Conservation (phyloP, 2,329 filamentous ascomycete species). For the Chrysosporium queenslandicum region DNA sequence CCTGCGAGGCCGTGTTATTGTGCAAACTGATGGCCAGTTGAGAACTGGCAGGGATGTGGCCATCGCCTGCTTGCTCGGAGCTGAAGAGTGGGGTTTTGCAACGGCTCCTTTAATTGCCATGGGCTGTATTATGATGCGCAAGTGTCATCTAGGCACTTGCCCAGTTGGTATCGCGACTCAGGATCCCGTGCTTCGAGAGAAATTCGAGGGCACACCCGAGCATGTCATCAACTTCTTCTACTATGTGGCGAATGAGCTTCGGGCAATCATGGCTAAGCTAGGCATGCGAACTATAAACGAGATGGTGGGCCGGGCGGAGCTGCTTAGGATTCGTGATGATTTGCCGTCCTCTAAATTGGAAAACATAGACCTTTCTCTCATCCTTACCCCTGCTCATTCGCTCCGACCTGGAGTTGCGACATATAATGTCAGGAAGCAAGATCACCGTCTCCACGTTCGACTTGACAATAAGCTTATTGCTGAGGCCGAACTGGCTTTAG, state of each 20-base stretch:
- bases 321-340: slow-evolving; percentile 77
- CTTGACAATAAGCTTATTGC: slow-evolving; percentile 96
- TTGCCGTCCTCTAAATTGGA: slow-evolving; percentile 78
- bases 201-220: slow-evolving; percentile 86
- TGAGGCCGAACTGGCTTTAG: slow-evolving; percentile 84
- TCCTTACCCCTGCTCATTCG: slow-evolving; percentile 90
- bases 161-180: slow-evolving; percentile 93
- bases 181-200: slow-evolving; percentile 85
- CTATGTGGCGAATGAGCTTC: slow-evolving; percentile 89
- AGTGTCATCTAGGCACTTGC: slow-evolving; percentile 65
- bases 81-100: slow-evolving; percentile 97
- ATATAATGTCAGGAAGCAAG: slow-evolving; percentile 96
- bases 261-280: slow-evolving; percentile 92
- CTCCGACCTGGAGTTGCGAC: slow-evolving; percentile 88
- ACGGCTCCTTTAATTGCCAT: slow-evolving; percentile 91
- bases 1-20: slow-evolving; percentile 85
- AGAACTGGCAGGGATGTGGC: slow-evolving; percentile 88
- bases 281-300: slow-evolving; percentile 94
- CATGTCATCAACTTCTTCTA: slow-evolving; percentile 99
- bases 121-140: slow-evolving; percentile 93
- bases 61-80: slow-evolving; percentile 86
- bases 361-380: slow-evolving; percentile 86
- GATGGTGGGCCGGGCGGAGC: slow-evolving; percentile 89
- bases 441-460: slow-evolving; percentile 84
- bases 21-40: slow-evolving; percentile 92